A percentile compares a stretch with the other conserved stretches of the same genome.
Conservation (phyloP, 352 stramenopile species). For the Phytophthora fragariae region DNA sequence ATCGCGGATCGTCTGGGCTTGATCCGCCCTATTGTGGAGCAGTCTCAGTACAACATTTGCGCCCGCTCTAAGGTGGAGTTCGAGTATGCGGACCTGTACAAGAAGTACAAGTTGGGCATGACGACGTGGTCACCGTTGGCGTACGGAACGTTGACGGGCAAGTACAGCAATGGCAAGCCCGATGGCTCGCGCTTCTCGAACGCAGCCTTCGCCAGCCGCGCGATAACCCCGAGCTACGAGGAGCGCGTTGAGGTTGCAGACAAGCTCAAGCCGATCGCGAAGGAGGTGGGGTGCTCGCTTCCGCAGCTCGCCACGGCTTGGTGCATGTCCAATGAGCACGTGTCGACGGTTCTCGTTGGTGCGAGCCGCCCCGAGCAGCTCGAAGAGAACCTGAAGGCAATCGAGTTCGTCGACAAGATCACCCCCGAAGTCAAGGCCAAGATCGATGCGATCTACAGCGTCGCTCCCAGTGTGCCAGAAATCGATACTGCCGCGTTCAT, state of each 20-base stretch:
- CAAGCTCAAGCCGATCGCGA: constrained; percentile 17
- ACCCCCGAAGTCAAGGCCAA: constrained; percentile 8
- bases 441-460: not conserved
- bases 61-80: constrained; percentile 52
- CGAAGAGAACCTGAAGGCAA: constrained; percentile 9
- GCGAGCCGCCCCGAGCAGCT: constrained; percentile 5
- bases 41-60: constrained; percentile 70
- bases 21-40: constrained; percentile 46
- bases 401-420: not conserved
- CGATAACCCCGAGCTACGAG: not conserved
- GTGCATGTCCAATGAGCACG: constrained; percentile 6
- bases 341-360: constrained; percentile 7
- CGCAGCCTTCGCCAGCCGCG: constrained; percentile 1
- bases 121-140: constrained; percentile 12
- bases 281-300: constrained; percentile 2
- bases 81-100: constrained; percentile 55
- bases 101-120: constrained; percentile 14
- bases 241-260: constrained; percentile 17
- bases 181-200: constrained; percentile 6
- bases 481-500: not conserved
- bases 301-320: constrained; percentile 9
- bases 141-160: constrained; percentile 14
- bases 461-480: not conserved
- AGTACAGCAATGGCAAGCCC: constrained; percentile 10
- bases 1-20: constrained; percentile 13